phyloP scores from a whole-genome alignment of 441 rosid species.

The Theobroma grandiflorum region DNA sequence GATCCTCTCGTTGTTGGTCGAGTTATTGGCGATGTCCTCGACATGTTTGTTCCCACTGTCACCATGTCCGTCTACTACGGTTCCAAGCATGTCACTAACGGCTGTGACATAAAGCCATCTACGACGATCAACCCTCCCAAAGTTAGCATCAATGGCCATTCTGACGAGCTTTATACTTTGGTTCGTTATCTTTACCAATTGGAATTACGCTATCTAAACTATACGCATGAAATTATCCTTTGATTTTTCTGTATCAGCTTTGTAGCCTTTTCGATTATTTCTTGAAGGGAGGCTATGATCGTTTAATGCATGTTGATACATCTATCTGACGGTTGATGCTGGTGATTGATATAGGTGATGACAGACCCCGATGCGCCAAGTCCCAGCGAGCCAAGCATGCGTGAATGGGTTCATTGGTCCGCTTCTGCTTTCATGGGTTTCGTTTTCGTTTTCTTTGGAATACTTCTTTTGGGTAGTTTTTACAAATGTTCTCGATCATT shows the following conservation, averaged over 20 bases:
- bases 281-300: too few relatives aligned
- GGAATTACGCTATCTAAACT: not conserved
- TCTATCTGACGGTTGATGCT: not conserved
- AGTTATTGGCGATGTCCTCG: slow-evolving; percentile 89
- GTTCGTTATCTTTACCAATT: slow-evolving; percentile 23
- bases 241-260: not conserved
- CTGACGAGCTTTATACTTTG: slow-evolving; percentile 70
- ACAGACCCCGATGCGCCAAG: slow-evolving; percentile 97
- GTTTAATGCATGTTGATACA: slow-evolving; percentile 19
- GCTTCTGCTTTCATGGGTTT: not conserved
- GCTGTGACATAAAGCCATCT: slow-evolving; percentile 85
- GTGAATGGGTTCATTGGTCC: slow-evolving; percentile 95
- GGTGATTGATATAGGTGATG: slow-evolving; percentile 58
- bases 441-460: not conserved
- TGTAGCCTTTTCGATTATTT: not conserved
- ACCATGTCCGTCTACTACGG: slow-evolving; percentile 69
- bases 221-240: not conserved
- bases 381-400: slow-evolving; percentile 85
- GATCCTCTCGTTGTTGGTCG: slow-evolving; percentile 85
- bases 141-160: slow-evolving; percentile 65
- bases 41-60: slow-evolving; percentile 75
- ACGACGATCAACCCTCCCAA: slow-evolving; percentile 58
- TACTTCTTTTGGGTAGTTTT: slow-evolving; percentile 11
- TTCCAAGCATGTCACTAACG: slow-evolving; percentile 81
- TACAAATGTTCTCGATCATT: not conserved